Percentiles rank a stretch among this genome's conserved stretches.
phyloP scores from a whole-genome alignment of 108 stramenopile genomes.

The Aureococcus anophagefferens region DNA sequence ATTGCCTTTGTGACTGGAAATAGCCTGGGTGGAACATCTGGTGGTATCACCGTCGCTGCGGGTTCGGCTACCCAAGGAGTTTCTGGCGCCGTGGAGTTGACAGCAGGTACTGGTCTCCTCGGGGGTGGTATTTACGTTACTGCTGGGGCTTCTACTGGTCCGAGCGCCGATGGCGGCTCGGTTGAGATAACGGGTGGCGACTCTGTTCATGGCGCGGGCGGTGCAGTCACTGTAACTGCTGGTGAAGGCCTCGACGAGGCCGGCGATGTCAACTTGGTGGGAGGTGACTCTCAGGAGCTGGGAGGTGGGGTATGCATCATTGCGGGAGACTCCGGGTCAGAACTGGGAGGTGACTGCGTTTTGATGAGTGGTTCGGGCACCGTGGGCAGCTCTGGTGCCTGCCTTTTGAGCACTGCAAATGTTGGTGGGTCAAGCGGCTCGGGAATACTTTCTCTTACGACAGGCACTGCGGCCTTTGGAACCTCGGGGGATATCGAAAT shows the following conservation, averaged over 20 bases:
- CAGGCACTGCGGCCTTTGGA: conserved; percentile 5
- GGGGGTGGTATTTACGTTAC: neutral
- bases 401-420: neutral
- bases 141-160: neutral
- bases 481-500: neutral
- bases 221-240: neutral
- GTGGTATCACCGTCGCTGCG: too few relatives aligned
- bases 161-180: neutral
- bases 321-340: neutral
- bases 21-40: too few relatives aligned
- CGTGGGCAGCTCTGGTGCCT: conserved; percentile 1
- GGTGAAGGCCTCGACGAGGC: neutral
- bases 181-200: conserved; percentile 6
- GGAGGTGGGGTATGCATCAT: neutral
- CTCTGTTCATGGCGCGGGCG: neutral
- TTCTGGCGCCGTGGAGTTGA: too few relatives aligned
- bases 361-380: neutral
- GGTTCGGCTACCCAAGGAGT: too few relatives aligned
- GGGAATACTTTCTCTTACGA: conserved; percentile 3
- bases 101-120: neutral
- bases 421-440: neutral
- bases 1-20: neutral
- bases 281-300: neutral
- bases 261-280: neutral
- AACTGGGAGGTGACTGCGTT: neutral